These are phyloP conservation scores for Bolboschoenus planiculmis DNA, from an alignment of 176 grass and related monocot species.

Conservation along the genomic window DNA sequence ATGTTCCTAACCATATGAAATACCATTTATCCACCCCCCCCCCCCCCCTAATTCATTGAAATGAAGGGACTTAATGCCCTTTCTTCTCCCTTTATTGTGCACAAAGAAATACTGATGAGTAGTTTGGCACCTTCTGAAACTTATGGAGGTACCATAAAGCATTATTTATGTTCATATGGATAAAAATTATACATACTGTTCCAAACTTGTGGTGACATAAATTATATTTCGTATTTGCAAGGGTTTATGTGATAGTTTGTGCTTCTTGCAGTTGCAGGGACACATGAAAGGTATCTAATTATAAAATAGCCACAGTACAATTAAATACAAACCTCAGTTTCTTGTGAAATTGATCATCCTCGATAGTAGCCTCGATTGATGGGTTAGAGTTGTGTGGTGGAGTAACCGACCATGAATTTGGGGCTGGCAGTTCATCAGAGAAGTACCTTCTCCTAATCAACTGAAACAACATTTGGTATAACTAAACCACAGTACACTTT, in stretches of 20 bases:
- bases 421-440: slow-evolving; percentile 64
- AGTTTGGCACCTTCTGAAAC: background rate
- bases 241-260: background rate
- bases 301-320: background rate
- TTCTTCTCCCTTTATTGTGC: background rate
- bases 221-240: background rate
- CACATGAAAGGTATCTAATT: background rate
- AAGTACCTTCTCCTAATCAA: slow-evolving; percentile 98
- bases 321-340: slow-evolving; percentile 41
- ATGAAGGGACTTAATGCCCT: background rate
- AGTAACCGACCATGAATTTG: slow-evolving; percentile 57
- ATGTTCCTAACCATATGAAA: background rate
- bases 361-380: slow-evolving; percentile 54
- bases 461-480: slow-evolving; percentile 41
- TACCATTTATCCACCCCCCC: background rate
- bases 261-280: background rate
- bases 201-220: background rate
- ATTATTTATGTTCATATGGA: background rate
- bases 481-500: background rate
- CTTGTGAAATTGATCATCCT: slow-evolving; percentile 70
- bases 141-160: background rate
- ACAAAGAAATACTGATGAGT: background rate
- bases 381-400: slow-evolving; percentile 43
- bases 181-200: background rate
- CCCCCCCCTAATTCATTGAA: background rate